Evolutionary conservation across 2,329 filamentous ascomycete genomes (phyloP), one percentile per base, ranked within the genome.

Genomic region (Dactylellina sp.): DNA sequence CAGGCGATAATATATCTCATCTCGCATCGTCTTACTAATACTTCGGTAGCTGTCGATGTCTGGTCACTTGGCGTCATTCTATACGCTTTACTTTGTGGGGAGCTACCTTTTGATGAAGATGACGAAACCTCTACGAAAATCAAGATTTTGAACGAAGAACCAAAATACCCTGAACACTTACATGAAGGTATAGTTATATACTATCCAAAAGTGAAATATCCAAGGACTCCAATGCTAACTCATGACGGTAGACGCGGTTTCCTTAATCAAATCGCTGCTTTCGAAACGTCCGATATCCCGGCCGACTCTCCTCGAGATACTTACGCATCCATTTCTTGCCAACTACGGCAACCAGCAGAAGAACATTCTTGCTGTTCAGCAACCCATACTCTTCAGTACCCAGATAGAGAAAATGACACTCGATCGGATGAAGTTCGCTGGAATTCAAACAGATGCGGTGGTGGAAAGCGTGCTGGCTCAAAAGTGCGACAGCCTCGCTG

Each of bases 21-120:
- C 32, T 42, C 47, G 55, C 55, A 42, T 16, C 1, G 22, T 12
- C 9, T 2, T 4, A 22, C 39, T 22, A n/a, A 24, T 55, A 46
- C 44, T 49, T 42, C 56, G 60, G 93, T 97, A 83, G 98, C 97
- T 83, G 94, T 99, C 53, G 95, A 99, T 79, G 93, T 99, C 2
- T 99, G 92, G 92, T 95, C 92, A 79, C 80, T 96, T 76, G 91
- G 92, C 11, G 89, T 96, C 63, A 95, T 96, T 74, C 84, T 95
- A 0, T 95, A 93, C 79, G 91, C 92, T 53, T 83, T 96, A 68
- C 83, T 96, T 24, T 92, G 89, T 75, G 92, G 92, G 63, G 92
- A 95, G 81, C 84, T 99, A 42, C 95, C 95, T 0, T 99, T 96
- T 78, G 95, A 99, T 81, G 95, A 98, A 76, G 95, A 99, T 80